phyloP scores from a whole-genome alignment of 164 flowering plant genomes.

The Chimonanthus praecox region DNA sequence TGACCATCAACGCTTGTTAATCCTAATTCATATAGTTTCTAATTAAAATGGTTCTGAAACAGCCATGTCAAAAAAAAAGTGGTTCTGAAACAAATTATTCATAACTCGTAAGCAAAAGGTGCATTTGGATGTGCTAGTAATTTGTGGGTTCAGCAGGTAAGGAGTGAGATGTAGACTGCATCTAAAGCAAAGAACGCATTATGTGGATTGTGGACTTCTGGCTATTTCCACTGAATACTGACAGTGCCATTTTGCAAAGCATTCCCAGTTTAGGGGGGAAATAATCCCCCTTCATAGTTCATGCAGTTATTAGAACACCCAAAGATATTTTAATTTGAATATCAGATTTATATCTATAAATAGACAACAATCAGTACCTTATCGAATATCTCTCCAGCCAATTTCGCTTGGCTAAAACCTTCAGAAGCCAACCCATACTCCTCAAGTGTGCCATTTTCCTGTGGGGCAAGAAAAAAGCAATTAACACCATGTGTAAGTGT shows the following conservation, averaged over 20 bases:
- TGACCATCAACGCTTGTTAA: background rate
- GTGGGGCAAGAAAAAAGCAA: slow-evolving; percentile 6
- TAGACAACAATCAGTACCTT: slow-evolving; percentile 32
- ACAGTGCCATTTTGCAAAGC: background rate
- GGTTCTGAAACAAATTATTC: background rate
- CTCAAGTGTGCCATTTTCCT: slow-evolving; percentile 72
- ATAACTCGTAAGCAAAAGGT: background rate
- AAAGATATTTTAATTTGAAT: no score
- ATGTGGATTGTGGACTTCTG: background rate
- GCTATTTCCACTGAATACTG: background rate
- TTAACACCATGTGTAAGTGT: background rate
- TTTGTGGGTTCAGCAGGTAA: no score
- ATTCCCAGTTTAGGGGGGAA: background rate
- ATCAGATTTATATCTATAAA: background rate
- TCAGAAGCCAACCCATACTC: slow-evolving; percentile 66
- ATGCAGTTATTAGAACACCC: background rate
- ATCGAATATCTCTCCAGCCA: slow-evolving; percentile 63
- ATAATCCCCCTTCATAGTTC: background rate
- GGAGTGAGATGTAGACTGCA: background rate
- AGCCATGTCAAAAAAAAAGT: no score
- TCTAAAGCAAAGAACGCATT: background rate
- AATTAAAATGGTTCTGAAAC: background rate
- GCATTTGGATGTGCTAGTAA: background rate
- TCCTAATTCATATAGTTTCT: no score
- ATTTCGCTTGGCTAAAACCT: slow-evolving; percentile 72